Conservation (phyloP, 176 grass and related monocot species). For the Canna indica region DNA sequence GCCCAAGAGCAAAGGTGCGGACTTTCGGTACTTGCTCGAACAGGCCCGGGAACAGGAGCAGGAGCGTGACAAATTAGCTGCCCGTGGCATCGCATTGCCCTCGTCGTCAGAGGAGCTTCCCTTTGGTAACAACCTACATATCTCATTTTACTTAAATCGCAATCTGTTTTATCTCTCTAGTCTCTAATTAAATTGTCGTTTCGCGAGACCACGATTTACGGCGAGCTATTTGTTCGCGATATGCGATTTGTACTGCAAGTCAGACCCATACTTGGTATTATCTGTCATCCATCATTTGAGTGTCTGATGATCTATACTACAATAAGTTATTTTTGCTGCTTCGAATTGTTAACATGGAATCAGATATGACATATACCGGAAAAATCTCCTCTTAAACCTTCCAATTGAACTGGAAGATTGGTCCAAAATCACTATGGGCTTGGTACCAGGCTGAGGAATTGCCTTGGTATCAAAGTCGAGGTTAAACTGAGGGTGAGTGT, state of each 20-base stretch:
- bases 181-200: background rate
- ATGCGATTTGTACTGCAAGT: background rate
- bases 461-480: no score
- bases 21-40: conserved; percentile 67
- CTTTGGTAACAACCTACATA: conserved; percentile 24
- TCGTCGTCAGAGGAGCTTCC: conserved; percentile 29
- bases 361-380: no score
- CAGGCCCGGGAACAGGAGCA: conserved; percentile 47
- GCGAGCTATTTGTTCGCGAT: background rate
- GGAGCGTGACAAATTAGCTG: conserved; percentile 16
- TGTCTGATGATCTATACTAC: background rate
- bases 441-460: no score
- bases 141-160: background rate
- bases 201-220: background rate
- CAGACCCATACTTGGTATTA: background rate
- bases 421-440: no score
- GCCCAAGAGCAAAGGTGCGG: conserved; percentile 69
- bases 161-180: background rate
- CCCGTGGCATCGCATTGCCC: background rate
- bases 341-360: background rate
- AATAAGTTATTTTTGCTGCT: background rate
- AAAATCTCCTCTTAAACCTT: background rate
- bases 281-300: background rate
- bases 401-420: background rate
- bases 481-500: no score